phyloP scores from a whole-genome alignment of 2,329 filamentous ascomycete genomes.

The Botrytis medusae region DNA sequence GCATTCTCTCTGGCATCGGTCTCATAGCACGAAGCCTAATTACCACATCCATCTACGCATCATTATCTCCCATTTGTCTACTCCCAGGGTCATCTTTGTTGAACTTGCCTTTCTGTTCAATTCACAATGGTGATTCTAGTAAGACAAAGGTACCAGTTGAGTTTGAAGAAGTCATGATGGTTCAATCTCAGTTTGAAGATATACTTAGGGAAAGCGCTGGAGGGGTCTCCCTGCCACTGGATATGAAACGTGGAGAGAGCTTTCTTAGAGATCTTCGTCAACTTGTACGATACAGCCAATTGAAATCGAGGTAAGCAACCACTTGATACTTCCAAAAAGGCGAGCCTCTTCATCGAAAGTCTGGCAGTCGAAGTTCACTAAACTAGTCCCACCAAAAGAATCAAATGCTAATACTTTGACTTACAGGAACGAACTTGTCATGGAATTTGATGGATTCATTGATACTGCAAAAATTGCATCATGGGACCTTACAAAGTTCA shows the following conservation, averaged over 20 bases:
- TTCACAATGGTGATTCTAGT: conserved; percentile 29
- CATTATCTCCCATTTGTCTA: conserved; percentile 67
- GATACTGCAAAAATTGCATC: conserved; percentile 64
- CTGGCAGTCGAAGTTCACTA: not conserved
- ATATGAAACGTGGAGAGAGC: conserved; percentile 76
- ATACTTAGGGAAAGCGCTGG: conserved; percentile 67
- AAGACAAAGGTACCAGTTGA: conserved; percentile 45
- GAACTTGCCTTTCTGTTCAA: conserved; percentile 63
- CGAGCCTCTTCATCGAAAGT: not conserved
- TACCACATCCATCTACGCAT: conserved; percentile 58
- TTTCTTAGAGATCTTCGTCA: conserved; percentile 73
- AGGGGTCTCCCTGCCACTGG: conserved; percentile 66
- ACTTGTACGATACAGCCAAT: conserved; percentile 67
- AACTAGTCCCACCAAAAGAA: not conserved
- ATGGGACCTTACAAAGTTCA: conserved; percentile 70
- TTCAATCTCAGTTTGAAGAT: conserved; percentile 74
- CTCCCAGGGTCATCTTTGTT: conserved; percentile 65
- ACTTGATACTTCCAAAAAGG: not conserved
- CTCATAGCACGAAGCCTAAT: conserved; percentile 63
- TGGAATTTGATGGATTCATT: conserved; percentile 76
- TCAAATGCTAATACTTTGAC: conserved; percentile 9
- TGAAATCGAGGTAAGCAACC: conserved; percentile 51
- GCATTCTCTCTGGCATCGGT: conserved; percentile 58
- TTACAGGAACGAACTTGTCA: conserved; percentile 65
- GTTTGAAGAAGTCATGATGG: conserved; percentile 72